Conservation (phyloP, 768 basidiomycete species). For the Leccinum broughii region DNA sequence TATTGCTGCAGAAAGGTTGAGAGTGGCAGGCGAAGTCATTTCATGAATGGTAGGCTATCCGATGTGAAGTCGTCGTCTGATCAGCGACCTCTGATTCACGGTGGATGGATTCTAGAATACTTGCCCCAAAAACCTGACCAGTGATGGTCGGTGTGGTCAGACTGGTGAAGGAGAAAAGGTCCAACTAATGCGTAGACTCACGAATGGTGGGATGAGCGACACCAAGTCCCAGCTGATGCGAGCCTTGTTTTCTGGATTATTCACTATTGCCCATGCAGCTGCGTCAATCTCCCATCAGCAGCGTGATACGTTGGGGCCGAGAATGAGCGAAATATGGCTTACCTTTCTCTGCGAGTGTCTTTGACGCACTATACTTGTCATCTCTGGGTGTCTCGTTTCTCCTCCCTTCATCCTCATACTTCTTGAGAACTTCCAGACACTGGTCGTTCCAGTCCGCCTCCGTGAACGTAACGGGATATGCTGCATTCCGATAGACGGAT, state of each 20-base stretch:
- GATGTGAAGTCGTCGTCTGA: neutral
- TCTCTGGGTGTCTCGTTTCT: slow-evolving; percentile 34
- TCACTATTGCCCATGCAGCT: slow-evolving; percentile 53
- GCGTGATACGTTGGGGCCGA: neutral
- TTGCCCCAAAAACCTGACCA: neutral
- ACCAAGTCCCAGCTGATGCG: slow-evolving; percentile 41
- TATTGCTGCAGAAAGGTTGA: neutral
- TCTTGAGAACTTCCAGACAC: slow-evolving; percentile 37
- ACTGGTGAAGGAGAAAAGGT: too few species aligned
- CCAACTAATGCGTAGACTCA: slow-evolving; percentile 11
- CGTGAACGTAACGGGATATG: slow-evolving; percentile 39
- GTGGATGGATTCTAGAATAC: neutral
- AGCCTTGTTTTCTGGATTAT: slow-evolving; percentile 29
- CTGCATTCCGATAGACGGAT: slow-evolving; percentile 38
- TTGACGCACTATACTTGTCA: slow-evolving; percentile 58
- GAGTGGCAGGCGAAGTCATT: neutral
- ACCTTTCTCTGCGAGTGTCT: slow-evolving; percentile 66
- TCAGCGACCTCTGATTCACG: neutral
- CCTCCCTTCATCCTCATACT: slow-evolving; percentile 49
- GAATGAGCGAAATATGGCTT: neutral
- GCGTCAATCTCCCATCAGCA: neutral
- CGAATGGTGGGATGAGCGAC: slow-evolving; percentile 41
- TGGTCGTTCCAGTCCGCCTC: slow-evolving; percentile 43
- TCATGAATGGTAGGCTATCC: neutral
- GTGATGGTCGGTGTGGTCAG: neutral